Evolutionary conservation across 306 rosid species (phyloP).

Genomic region (Elaeagnus macrophylla): DNA sequence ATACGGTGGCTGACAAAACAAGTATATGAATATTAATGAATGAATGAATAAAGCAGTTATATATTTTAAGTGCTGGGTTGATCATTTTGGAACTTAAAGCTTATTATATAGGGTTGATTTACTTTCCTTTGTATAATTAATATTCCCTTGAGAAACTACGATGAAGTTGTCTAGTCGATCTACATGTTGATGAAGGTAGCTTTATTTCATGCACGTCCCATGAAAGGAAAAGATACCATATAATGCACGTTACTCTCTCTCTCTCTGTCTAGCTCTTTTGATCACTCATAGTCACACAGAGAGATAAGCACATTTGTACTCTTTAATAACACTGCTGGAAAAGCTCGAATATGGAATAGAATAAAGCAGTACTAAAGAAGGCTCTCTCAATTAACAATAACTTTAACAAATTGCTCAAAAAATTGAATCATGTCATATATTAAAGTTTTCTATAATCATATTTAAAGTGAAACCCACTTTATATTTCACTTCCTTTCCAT

Average conservation of each 20-base stretch:
- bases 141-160: constrained; percentile 53
- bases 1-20: too few species aligned
- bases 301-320: constrained; percentile 31
- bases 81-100: too few species aligned
- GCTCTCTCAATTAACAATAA: constrained; percentile 31
- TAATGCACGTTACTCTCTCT: constrained; percentile 64
- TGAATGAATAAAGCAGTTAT: too few species aligned
- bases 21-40: too few species aligned
- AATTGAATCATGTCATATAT: constrained; percentile 14
- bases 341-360: constrained; percentile 54
- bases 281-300: neutral
- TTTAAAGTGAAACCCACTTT: too few species aligned
- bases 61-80: too few species aligned
- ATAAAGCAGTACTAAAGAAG: constrained; percentile 55
- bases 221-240: constrained; percentile 28
- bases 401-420: constrained; percentile 4
- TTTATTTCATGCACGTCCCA: constrained; percentile 73
- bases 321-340: constrained; percentile 20
- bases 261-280: constrained; percentile 7
- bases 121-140: constrained; percentile 18
- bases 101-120: constrained; percentile 19
- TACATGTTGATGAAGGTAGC: constrained; percentile 22
- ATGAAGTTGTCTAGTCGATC: constrained; percentile 39
- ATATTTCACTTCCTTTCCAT: too few species aligned
- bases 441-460: constrained; percentile 12